These are phyloP conservation scores for Viola pubescens DNA, from an alignment of 441 rosid genomes.

Conservation along the genomic window DNA sequence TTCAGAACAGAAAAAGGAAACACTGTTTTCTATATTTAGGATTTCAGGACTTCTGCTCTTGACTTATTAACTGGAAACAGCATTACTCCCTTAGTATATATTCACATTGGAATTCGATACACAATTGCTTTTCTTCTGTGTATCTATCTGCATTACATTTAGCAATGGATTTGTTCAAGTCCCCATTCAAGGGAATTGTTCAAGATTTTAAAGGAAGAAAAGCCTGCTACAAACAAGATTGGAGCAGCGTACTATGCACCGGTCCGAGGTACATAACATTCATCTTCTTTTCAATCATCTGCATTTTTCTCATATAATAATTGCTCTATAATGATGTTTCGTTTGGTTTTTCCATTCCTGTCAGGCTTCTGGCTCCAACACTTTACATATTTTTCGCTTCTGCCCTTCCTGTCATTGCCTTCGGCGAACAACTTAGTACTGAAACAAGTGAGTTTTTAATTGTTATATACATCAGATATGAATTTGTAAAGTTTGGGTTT, in stretches of 20 bases:
- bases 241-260: constrained; percentile 20
- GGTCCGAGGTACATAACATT: constrained; percentile 24
- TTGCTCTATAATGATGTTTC: not conserved
- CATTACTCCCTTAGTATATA: no score
- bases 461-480: no score
- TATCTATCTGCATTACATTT: no score
- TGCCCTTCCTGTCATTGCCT: constrained; percentile 41
- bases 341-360: not conserved
- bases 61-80: no score
- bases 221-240: constrained; percentile 31
- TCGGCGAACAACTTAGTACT: constrained; percentile 35
- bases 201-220: constrained; percentile 33
- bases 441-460: constrained; percentile 28
- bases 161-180: constrained; percentile 21
- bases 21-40: no score
- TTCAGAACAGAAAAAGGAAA: no score
- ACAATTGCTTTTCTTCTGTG: no score
- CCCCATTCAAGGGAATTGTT: constrained; percentile 30
- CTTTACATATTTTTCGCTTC: constrained; percentile 35
- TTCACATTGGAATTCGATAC: not conserved
- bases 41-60: no score
- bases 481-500: not conserved
- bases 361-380: constrained; percentile 39
- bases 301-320: not conserved
- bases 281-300: not conserved